Base-by-base conservation (phyloP, 2,329 filamentous ascomycete genomes). In the Neofusicoccum sp. region DNA sequence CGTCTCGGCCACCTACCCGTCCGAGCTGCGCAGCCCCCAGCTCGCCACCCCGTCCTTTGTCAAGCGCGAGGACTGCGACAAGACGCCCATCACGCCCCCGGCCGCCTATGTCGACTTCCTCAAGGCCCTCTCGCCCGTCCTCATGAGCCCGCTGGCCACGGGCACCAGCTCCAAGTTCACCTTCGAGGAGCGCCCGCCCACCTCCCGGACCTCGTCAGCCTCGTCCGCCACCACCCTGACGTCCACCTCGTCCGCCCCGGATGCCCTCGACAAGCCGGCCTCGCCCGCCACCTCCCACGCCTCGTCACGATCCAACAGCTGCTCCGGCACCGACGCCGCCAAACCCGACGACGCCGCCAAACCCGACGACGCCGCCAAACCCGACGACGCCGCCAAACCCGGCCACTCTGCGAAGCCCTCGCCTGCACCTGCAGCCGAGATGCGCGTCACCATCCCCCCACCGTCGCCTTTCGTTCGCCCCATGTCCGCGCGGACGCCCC, bases 31-130 rank as follows among this genome's bases (percentile, higher is more conserved):
- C 68, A 93, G 89, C 67, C 91, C 91, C 54, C 83, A 90, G 72
- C 87, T 87, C 54, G 81, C 80, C 56, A 82, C 83, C 50, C 81
- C 86, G 22, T 79, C 83, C 61, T 83, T 85, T 69, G 85, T 93
- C 81, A 94, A 93, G 77, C 80, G 80, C 61, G 85, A 90, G 69
- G 62, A 64, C 4, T 78, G 83, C 48, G 78, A 87, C 64, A 89
- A 88, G 79, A 97, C 93, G 4, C 93, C 93, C 54, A 96, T 98
- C 76, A 96, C 91, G 58, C 94, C 94, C 59, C 94, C 94, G 3
- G 83, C 86, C 28, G 93, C 94, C 64, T 98, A 98, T 75, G 89
- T 92, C 68, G 93, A 98, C 73, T 98, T 97, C 74, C 87, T 98
- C 66, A 94, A 93, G 79, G 88, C 89, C 65, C 87, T 96, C 78